A percentile compares a stretch with the other conserved stretches of the same genome.
Conservation (phyloP, 805 yeast species). For the Brettanomyces anomalus region DNA sequence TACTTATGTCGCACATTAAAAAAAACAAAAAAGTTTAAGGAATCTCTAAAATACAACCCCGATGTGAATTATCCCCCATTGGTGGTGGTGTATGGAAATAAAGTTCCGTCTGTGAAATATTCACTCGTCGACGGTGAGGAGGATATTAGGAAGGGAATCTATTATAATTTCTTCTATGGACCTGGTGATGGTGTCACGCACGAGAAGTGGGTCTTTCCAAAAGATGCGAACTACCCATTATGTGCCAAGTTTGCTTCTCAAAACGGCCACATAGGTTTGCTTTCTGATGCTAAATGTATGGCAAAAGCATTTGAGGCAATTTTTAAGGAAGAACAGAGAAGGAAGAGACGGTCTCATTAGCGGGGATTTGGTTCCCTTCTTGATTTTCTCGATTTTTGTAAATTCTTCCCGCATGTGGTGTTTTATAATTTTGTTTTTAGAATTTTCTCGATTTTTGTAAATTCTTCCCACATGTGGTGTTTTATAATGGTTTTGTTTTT, state of each 20-base stretch:
- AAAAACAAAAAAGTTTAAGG: constrained; percentile 48
- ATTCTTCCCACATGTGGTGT: too few relatives aligned
- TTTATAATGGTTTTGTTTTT: too few relatives aligned
- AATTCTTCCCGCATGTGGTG: too few relatives aligned
- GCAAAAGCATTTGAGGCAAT: constrained; percentile 64
- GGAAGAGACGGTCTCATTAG: neutral
- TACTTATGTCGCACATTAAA: constrained; percentile 57
- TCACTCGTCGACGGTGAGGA: constrained; percentile 53
- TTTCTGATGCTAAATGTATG: constrained; percentile 66
- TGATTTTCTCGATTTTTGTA: too few relatives aligned
- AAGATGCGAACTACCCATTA: constrained; percentile 42
- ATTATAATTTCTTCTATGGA: constrained; percentile 71
- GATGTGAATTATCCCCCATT: constrained; percentile 64
- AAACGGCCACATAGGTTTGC: constrained; percentile 70
- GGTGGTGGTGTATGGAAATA: constrained; percentile 72
- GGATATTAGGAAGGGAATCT: constrained; percentile 63
- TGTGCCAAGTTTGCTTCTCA: constrained; percentile 57
- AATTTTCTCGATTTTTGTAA: too few relatives aligned
- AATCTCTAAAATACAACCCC: constrained; percentile 46
- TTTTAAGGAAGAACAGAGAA: constrained; percentile 41
- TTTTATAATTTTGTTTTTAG: too few relatives aligned
- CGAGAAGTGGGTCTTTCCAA: constrained; percentile 77
- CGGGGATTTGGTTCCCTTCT: too few relatives aligned
- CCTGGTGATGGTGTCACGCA: constrained; percentile 93
- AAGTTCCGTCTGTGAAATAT: constrained; percentile 80